These are phyloP conservation scores for Coleophoma cylindrospora DNA, from an alignment of 2,329 filamentous ascomycete genomes.

Conservation along the genomic window DNA sequence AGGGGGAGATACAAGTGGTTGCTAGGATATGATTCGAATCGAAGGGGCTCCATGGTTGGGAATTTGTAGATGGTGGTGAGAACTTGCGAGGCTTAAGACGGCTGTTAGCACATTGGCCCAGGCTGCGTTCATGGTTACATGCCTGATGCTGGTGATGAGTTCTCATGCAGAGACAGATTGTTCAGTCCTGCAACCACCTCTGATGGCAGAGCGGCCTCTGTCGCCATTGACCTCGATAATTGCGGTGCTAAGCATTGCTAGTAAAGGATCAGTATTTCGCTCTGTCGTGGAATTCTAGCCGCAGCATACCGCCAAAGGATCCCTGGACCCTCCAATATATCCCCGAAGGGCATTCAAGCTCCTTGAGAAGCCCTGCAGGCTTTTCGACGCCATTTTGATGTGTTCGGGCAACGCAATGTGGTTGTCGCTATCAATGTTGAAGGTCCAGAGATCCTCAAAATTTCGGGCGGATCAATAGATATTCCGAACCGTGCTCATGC, in stretches of 20 bases:
- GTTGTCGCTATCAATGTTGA: constrained; percentile 11
- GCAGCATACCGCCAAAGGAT: constrained; percentile 30
- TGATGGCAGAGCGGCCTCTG: constrained; percentile 31
- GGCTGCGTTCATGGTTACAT: not conserved
- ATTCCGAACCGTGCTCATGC: constrained; percentile 3
- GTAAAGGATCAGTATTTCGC: constrained; percentile 15
- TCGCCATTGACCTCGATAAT: constrained; percentile 41
- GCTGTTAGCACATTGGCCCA: constrained; percentile 6
- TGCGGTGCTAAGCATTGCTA: constrained; percentile 38
- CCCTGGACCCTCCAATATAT: constrained; percentile 22
- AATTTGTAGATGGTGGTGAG: constrained; percentile 86
- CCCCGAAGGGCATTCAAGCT: constrained; percentile 19
- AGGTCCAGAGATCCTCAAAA: constrained; percentile 10
- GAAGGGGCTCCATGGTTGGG: constrained; percentile 78
- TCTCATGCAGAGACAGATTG: constrained; percentile 6
- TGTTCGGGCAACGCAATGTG: constrained; percentile 5
- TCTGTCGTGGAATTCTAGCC: not conserved
- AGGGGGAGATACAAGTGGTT: constrained; percentile 84
- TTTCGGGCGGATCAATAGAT: not conserved
- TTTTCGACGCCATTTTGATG: constrained; percentile 25
- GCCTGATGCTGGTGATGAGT: constrained; percentile 2
- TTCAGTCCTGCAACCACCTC: constrained; percentile 12
- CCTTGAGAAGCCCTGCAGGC: constrained; percentile 22
- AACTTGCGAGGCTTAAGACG: constrained; percentile 51
- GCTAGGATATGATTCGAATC: constrained; percentile 71